Percentiles rank a stretch among this genome's conserved stretches.
Conservation (phyloP, 2,329 filamentous ascomycete species). For the Fusarium sp. region DNA sequence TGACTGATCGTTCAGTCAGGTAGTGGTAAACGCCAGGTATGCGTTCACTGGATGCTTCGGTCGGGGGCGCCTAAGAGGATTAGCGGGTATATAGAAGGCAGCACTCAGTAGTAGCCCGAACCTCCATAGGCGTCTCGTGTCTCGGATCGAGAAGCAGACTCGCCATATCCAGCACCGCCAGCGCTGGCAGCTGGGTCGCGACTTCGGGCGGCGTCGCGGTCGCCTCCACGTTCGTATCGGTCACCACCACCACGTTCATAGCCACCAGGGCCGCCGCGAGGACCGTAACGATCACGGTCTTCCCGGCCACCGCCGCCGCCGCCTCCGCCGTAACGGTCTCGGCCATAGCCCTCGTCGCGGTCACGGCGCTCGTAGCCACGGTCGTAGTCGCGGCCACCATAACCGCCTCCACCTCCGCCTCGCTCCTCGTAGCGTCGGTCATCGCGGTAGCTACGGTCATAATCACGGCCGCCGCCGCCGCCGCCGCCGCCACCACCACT, state of each 20-base stretch:
- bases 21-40: constrained; percentile 28
- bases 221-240: constrained; percentile 64
- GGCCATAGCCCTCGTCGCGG: constrained; percentile 58
- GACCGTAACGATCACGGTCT: constrained; percentile 61
- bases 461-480: constrained; percentile 61
- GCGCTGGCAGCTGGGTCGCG: constrained; percentile 58
- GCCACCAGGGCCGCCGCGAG: constrained; percentile 57
- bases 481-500: constrained; percentile 57
- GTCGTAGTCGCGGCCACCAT: constrained; percentile 70
- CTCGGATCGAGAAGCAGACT: constrained; percentile 61
- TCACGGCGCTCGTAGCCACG: constrained; percentile 69
- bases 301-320: constrained; percentile 56
- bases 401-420: constrained; percentile 42
- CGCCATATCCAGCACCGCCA: constrained; percentile 58
- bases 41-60: constrained; percentile 47
- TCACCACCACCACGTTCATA: constrained; percentile 60
- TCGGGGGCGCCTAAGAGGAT: constrained; percentile 53
- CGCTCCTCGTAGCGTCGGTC: constrained; percentile 65
- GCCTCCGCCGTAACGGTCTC: constrained; percentile 57
- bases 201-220: constrained; percentile 59
- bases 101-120: constrained; percentile 51
- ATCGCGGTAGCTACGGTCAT: constrained; percentile 67
- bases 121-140: constrained; percentile 62
- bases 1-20: constrained; percentile 38
- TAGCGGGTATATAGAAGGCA: constrained; percentile 47